phyloP scores from a whole-genome alignment of 495 filamentous ascomycete species.

The Rhizodiscina lignyota region DNA sequence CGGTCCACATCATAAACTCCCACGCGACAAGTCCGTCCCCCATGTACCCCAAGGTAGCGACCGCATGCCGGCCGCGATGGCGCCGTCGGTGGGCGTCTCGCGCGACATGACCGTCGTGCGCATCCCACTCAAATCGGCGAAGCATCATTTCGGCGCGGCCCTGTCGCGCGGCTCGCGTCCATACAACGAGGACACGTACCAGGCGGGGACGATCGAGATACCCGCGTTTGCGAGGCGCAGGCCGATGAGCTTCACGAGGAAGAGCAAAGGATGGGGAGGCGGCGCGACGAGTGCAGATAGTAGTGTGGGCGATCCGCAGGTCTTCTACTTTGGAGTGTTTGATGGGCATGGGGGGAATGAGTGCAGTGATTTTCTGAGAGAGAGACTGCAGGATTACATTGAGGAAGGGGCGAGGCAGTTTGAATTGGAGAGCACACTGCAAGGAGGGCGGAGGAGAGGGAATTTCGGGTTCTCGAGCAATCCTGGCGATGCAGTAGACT shows the following conservation, averaged over 20 bases:
- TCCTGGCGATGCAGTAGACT: conserved; percentile 4
- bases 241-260: conserved; percentile 48
- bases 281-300: conserved; percentile 50
- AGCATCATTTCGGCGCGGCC: conserved; percentile 82
- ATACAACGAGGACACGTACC: conserved; percentile 87
- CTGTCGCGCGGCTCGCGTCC: conserved; percentile 64
- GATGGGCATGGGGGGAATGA: conserved; percentile 90
- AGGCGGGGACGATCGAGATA: conserved; percentile 83
- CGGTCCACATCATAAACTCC: conserved; percentile 66
- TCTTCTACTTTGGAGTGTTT: conserved; percentile 94
- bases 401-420: conserved; percentile 63
- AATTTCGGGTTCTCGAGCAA: conserved; percentile 11
- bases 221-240: conserved; percentile 78
- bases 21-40: conserved; percentile 66
- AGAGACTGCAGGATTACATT: conserved; percentile 74
- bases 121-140: conserved; percentile 85
- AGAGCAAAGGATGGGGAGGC: conserved; percentile 17
- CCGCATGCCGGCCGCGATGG: conserved; percentile 17
- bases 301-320: conserved; percentile 73
- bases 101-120: conserved; percentile 91
- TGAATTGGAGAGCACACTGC: conserved; percentile 54
- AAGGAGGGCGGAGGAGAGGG: conserved; percentile 10
- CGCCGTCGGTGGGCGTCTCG: conserved; percentile 15
- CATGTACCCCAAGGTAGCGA: conserved; percentile 43
- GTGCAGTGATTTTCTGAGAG: conserved; percentile 72